Base-by-base conservation (phyloP, 768 basidiomycete species). In the Naganishia friedmannii region DNA sequence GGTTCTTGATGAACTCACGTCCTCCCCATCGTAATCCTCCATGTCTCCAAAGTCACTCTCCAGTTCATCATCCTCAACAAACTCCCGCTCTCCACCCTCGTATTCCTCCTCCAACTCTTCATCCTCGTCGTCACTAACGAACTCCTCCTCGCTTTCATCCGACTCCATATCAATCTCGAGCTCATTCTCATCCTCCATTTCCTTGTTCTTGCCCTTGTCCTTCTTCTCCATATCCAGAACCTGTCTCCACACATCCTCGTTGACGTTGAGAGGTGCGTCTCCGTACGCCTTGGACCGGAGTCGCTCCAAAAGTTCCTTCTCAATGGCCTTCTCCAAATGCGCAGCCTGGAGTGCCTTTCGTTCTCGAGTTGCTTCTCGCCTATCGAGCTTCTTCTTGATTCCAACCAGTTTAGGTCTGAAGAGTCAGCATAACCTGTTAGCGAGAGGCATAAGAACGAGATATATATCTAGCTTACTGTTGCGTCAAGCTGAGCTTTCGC, bases 231-330 rank as follows among this genome's bases (percentile, higher is more conserved):
- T 85, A 77, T 96, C 92, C 51, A 98, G 83, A 65, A 99, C 89
- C 2, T 91, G 88, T 73, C 88, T 87, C 96, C 96, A 98, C 10
- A 98, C 93, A 51, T 85, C 88, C 82, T 99, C 96, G 81, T 99
- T 98, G 69, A 99, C 94, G 81, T 99, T 98, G 53, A 99, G 86
- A 15, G 96, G 96, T 39, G 91, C 90, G 77, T 98, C 95, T 53
- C 96, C 95, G 78, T 99, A 98, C 21, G 95, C 94, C 81, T 96
- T 96, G 66, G 89, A 89, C 83, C 94, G 93, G 23, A 99, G 86
- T 21, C 96, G 91, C 75, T 95, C 93, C 56, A 99, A 88, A 29
- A 98, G 87, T 78, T 99, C 96, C 78, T 92, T 92, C 81, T 97
- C 91, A 75, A 99, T 97, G 15, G 91, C 90, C 69, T 88, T 89